phyloP scores from a whole-genome alignment of 805 yeast genomes.

The Candida tammaniensis region DNA sequence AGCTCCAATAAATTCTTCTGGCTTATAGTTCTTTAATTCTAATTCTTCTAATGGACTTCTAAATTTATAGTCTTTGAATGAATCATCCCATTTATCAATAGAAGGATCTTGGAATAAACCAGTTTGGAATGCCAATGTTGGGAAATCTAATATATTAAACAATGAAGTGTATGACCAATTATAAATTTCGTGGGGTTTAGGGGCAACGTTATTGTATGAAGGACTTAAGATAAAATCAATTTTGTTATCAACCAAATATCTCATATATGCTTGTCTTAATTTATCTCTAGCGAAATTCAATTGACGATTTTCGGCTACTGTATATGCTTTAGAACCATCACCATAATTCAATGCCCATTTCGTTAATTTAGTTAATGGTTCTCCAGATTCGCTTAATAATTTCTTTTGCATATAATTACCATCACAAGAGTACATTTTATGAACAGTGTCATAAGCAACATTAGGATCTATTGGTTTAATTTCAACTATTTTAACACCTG shows the following conservation, averaged over 20 bases:
- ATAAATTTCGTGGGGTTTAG: constrained; percentile 56
- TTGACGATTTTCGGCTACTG: constrained; percentile 53
- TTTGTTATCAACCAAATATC: constrained; percentile 49
- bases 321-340: constrained; percentile 47
- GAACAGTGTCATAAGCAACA: constrained; percentile 58
- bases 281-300: constrained; percentile 55
- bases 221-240: constrained; percentile 70
- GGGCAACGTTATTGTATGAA: constrained; percentile 69
- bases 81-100: constrained; percentile 47
- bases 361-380: constrained; percentile 63
- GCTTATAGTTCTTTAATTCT: constrained; percentile 46
- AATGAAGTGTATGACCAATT: constrained; percentile 82
- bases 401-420: constrained; percentile 60
- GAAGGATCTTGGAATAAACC: constrained; percentile 56
- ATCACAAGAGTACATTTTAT: constrained; percentile 59
- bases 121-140: constrained; percentile 63
- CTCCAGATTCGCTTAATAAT: constrained; percentile 59
- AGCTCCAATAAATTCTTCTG: constrained; percentile 48
- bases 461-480: constrained; percentile 58
- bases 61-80: constrained; percentile 29
- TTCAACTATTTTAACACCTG: constrained; percentile 56
- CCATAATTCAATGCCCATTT: constrained; percentile 60
- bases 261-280: constrained; percentile 55
- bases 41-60: constrained; percentile 48
- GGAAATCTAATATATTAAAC: constrained; percentile 70